Base-by-base conservation (phyloP, 2,329 filamentous ascomycete species). In the Clonostachys sp. region DNA sequence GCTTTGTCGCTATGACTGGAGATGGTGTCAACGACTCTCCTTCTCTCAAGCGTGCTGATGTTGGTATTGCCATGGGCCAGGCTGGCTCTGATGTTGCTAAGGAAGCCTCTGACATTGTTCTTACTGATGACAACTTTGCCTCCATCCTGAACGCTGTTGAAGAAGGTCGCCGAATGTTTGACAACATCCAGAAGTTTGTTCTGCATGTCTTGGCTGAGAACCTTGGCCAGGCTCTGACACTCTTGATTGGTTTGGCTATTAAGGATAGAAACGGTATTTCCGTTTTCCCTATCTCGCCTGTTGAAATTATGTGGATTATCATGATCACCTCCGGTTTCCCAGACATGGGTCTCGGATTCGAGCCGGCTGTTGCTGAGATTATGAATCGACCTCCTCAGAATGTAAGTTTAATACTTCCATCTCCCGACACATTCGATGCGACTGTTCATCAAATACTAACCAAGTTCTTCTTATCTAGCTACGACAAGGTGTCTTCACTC, bases 301-400 rank as follows among this genome's bases (percentile, higher is more conserved):
- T 89, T n/a, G 80, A 89, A 54, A 87, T 89, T 52, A 72, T 89
- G 40, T 89, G 85, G 86, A 83, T 90, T 51, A 89, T 89, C 57
- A 89, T 89, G 85, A 77, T 89, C 47, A 89, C 86, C 1, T 87
- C 83, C 34, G 82, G 81, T 44, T 74, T 89, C 57, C 85, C 86
- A 5, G 86, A 88, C 52, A 88, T 89, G 83, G 86, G 85, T 50
- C 73, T 89, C 4, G 85, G 86, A 3, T 84, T 88, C 65, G 86
- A 89, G 63, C 68, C 77, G 47, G 84, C 85, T 0, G 80, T 81
- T 0, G 78, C 84, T 0, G 84, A 89, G 59, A 82, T 89, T 49
- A 81, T 89, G 71, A 62, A 73, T 41, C 75, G 86, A 0, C 84
- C 84, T n/a, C 86, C 86, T 0, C 83, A 87, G 51, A 75, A 80